Conservation (phyloP, 2,329 filamentous ascomycete species). For the Cytospora paraplurivora region DNA sequence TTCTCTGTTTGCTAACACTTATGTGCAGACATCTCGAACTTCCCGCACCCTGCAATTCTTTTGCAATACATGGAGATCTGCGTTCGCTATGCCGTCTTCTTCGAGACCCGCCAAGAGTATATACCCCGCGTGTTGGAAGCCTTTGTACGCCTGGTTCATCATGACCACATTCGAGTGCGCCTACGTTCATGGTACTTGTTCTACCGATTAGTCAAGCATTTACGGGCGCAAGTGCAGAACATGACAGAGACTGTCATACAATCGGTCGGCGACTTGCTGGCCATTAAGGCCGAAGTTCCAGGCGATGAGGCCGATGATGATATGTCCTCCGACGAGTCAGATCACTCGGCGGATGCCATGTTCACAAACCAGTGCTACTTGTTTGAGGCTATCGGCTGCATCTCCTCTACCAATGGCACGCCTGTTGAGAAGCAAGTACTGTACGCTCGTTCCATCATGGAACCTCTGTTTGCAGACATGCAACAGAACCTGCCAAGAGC, state of each 20-base stretch:
- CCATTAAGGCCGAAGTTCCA: conserved; percentile 87
- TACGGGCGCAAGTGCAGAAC: conserved; percentile 81
- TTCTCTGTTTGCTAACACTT: conserved; percentile 27
- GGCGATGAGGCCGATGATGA: conserved; percentile 81
- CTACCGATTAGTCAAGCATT: conserved; percentile 85
- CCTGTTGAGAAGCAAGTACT: conserved; percentile 82
- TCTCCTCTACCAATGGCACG: conserved; percentile 79
- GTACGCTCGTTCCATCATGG: conserved; percentile 85
- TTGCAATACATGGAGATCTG: conserved; percentile 99
- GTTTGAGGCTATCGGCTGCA: conserved; percentile 91
- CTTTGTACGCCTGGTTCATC: conserved; percentile 88
- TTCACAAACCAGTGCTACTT: conserved; percentile 92
- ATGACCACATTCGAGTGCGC: conserved; percentile 82
- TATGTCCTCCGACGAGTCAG: conserved; percentile 91
- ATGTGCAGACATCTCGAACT: conserved; percentile 72
- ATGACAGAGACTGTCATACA: conserved; percentile 90
- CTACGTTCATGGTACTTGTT: conserved; percentile 97
- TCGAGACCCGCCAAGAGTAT: conserved; percentile 78
- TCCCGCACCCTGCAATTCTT: conserved; percentile 87
- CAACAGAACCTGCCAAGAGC: conserved; percentile 76
- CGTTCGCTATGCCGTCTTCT: conserved; percentile 89
- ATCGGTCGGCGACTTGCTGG: conserved; percentile 82
- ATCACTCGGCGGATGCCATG: conserved; percentile 84
- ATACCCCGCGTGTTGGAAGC: conserved; percentile 88
- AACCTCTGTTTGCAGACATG: conserved; percentile 87